Evolutionary conservation across 306 rosid genomes (phyloP).

Genomic region (Sophora flavescens): DNA sequence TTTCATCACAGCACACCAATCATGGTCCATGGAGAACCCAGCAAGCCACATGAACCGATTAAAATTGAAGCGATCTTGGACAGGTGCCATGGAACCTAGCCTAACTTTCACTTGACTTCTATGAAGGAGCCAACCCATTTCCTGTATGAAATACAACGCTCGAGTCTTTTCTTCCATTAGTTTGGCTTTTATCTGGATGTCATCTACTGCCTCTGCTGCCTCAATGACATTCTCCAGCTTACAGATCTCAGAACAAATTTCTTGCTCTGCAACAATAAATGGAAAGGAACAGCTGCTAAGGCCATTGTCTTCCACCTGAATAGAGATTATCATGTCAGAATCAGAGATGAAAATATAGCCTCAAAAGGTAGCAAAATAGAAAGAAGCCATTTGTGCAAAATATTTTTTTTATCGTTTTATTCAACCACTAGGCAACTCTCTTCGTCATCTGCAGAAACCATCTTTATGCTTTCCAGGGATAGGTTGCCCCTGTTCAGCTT

Average conservation of each 20-base stretch:
- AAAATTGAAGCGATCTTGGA: conserved; percentile 63
- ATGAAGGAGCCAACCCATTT: conserved; percentile 96
- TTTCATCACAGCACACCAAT: conserved; percentile 88
- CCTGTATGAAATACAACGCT: conserved; percentile 81
- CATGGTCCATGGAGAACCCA: conserved; percentile 87
- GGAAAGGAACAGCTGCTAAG: conserved; percentile 89
- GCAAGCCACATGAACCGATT: conserved; percentile 78
- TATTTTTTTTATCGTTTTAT: conserved; percentile 34
- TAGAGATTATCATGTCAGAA: conserved; percentile 41
- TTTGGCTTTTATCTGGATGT: conserved; percentile 47
- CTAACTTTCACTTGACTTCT: conserved; percentile 66
- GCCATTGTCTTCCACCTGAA: conserved; percentile 89
- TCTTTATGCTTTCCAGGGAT: conserved; percentile 31
- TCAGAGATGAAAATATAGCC: conserved; percentile 39
- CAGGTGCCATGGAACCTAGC: conserved; percentile 69
- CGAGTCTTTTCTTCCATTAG: conserved; percentile 67
- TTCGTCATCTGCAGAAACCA: conserved; percentile 17
- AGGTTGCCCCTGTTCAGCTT: conserved; percentile 4
- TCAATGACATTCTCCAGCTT: conserved; percentile 73
- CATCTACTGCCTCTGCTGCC: conserved; percentile 54
- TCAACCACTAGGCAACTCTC: conserved; percentile 27
- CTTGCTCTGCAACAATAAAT: conserved; percentile 87
- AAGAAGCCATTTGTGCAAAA: conserved; percentile 7
- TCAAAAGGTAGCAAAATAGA: conserved; percentile 30
- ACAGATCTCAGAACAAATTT: conserved; percentile 84